Percentiles rank a stretch among this genome's conserved stretches.
Conservation (phyloP, 805 yeast species). For the Saccharomycopsis oosterbeekiorum region DNA sequence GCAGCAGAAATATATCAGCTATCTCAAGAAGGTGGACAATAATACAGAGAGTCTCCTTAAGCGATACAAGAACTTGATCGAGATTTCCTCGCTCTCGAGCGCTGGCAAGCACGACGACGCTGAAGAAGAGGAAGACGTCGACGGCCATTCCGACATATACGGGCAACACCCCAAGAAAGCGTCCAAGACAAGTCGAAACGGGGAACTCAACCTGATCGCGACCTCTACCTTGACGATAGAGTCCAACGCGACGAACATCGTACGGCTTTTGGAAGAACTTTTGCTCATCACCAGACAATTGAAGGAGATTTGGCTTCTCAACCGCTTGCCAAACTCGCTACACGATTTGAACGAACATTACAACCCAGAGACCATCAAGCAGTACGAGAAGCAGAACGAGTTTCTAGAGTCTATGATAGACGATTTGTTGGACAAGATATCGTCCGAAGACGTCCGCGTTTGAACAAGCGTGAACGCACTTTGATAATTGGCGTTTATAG, state of each 20-base stretch:
- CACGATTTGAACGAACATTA: constrained; percentile 13
- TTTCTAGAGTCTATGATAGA: constrained; percentile 9
- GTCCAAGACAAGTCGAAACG: background rate
- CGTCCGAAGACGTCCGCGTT: constrained; percentile 1
- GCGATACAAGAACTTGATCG: constrained; percentile 9
- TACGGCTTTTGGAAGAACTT: constrained; percentile 14
- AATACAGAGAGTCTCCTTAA: constrained; percentile 16
- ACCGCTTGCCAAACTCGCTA: constrained; percentile 14
- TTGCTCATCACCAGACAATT: constrained; percentile 12
- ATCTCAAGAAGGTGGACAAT: constrained; percentile 14
- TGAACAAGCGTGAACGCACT: background rate
- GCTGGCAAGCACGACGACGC: background rate
- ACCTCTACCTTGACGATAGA: constrained; percentile 15
- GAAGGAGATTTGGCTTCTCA: constrained; percentile 17
- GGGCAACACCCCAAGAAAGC: background rate
- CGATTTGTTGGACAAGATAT: constrained; percentile 13
- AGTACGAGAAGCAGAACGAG: constrained; percentile 15
- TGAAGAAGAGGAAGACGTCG: constrained; percentile 4
- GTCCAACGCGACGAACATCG: constrained; percentile 11
- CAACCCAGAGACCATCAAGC: constrained; percentile 9
- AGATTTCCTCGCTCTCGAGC: constrained; percentile 4
- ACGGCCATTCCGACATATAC: background rate
- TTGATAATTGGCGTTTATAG: too few relatives aligned
- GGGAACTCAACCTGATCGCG: constrained; percentile 13
- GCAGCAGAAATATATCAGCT: constrained; percentile 16